These are phyloP conservation scores for Crucibulum parvulum DNA, from an alignment of 1,284 basidiomycete genomes.

Conservation along the genomic window DNA sequence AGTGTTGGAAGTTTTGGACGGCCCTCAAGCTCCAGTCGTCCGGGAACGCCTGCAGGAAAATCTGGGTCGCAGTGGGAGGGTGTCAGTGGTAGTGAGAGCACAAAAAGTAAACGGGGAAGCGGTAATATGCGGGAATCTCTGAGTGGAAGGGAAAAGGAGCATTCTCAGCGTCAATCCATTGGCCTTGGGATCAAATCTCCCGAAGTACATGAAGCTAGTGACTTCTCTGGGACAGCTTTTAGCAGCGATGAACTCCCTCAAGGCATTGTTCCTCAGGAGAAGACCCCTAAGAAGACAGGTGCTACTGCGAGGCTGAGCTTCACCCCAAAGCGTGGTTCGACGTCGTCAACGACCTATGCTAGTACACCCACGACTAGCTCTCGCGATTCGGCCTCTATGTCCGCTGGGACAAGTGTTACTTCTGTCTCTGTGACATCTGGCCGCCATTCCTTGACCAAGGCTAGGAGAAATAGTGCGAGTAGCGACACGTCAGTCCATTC, in stretches of 20 bases:
- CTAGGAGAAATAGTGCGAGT: constrained; percentile 81
- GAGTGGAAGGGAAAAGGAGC: constrained; percentile 49
- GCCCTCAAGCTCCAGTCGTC: constrained; percentile 71
- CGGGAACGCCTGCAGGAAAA: constrained; percentile 73
- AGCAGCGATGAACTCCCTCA: constrained; percentile 62
- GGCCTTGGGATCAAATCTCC: constrained; percentile 42
- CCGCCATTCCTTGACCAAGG: constrained; percentile 63
- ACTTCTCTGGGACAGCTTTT: constrained; percentile 30
- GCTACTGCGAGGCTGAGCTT: constrained; percentile 70
- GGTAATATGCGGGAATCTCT: constrained; percentile 46
- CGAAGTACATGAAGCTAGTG: constrained; percentile 31
- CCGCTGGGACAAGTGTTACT: constrained; percentile 76
- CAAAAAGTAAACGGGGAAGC: constrained; percentile 59
- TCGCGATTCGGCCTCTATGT: constrained; percentile 83
- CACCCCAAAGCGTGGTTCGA: constrained; percentile 85
- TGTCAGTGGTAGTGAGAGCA: constrained; percentile 49
- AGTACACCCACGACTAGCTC: constrained; percentile 78
- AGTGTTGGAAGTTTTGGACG: constrained; percentile 72
- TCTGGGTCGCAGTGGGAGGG: constrained; percentile 72
- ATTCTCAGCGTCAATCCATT: constrained; percentile 35
- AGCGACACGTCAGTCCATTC: constrained; percentile 85
- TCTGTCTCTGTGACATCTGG: constrained; percentile 74
- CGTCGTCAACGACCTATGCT: constrained; percentile 86
- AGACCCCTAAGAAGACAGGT: constrained; percentile 68
- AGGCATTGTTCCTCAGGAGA: constrained; percentile 54